These are phyloP conservation scores for Rutstroemia sp. DNA, from an alignment of 2,329 filamentous ascomycete species.

Conservation along the genomic window DNA sequence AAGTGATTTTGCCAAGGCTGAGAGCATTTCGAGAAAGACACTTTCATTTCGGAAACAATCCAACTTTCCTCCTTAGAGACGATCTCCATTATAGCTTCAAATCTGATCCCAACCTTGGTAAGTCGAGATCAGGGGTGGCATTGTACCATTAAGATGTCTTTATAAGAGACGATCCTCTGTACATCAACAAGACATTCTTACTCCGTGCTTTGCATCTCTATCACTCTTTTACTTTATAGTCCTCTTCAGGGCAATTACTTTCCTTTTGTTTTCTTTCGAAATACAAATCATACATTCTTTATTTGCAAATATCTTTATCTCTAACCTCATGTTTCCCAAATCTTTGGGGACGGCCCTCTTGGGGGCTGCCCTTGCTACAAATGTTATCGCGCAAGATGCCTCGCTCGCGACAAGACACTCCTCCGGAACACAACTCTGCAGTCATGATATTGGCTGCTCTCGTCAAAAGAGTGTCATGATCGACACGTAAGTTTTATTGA, in stretches of 20 bases:
- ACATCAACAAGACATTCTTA: not conserved
- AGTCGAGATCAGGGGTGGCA: not conserved
- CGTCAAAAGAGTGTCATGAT: conserved; percentile 16
- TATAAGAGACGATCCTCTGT: conserved; percentile 5
- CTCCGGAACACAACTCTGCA: not conserved
- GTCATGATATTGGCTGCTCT: conserved; percentile 6
- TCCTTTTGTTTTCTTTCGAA: not conserved
- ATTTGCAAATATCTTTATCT: not conserved
- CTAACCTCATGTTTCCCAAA: conserved; percentile 2
- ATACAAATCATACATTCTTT: not conserved
- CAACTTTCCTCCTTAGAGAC: not conserved
- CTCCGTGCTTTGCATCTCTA: conserved; percentile 3
- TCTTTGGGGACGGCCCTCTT: conserved; percentile 7
- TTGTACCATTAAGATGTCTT: not conserved
- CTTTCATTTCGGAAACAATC: conserved; percentile 5
- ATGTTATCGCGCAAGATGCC: not conserved
- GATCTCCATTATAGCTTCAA: not conserved
- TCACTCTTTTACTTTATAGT: conserved; percentile 7
- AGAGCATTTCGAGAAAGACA: conserved; percentile 2
- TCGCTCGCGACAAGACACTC: not conserved
- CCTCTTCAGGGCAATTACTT: conserved; percentile 5
- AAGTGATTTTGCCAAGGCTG: not conserved
- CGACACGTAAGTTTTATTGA: conserved; percentile 13
- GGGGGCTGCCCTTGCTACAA: conserved; percentile 7
- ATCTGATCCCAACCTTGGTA: not conserved